phyloP scores from a whole-genome alignment of 768 basidiomycete genomes.

The Jaapia argillacea region DNA sequence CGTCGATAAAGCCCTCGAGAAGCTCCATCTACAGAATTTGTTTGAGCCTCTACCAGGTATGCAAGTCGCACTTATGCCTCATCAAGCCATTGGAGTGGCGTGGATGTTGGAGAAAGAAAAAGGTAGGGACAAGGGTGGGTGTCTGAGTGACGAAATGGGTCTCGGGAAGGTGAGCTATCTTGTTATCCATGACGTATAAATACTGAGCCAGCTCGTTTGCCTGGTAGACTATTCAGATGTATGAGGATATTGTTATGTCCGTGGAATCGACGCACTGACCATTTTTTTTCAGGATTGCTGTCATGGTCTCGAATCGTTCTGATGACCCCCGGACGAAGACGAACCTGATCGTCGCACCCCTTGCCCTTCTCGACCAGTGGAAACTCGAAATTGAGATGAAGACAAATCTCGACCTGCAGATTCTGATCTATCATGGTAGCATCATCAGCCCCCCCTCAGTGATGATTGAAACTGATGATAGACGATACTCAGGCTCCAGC shows the following conservation, averaged over 20 bases:
- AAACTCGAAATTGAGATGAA: slow-evolving; percentile 48
- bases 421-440: slow-evolving; percentile 54
- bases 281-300: slow-evolving; percentile 31
- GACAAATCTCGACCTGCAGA: slow-evolving; percentile 36
- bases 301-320: slow-evolving; percentile 44
- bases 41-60: slow-evolving; percentile 46
- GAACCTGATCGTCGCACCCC: slow-evolving; percentile 57
- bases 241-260: neutral
- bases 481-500: slow-evolving; percentile 18
- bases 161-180: no score
- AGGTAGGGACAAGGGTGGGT: slow-evolving; percentile 17
- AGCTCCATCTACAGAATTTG: slow-evolving; percentile 39
- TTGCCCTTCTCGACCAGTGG: slow-evolving; percentile 63
- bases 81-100: slow-evolving; percentile 44
- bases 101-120: slow-evolving; percentile 34
- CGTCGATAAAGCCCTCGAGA: slow-evolving; percentile 44
- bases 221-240: slow-evolving; percentile 22
- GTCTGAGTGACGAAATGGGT: slow-evolving; percentile 33
- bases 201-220: no score
- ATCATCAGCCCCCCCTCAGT: no score
- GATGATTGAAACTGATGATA: neutral
- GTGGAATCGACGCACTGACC: neutral
- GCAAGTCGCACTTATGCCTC: slow-evolving; percentile 54
- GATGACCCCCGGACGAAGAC: slow-evolving; percentile 42
- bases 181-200: no score